phyloP scores from a whole-genome alignment of 352 stramenopile genomes.

The Globisporangium canariense region DNA sequence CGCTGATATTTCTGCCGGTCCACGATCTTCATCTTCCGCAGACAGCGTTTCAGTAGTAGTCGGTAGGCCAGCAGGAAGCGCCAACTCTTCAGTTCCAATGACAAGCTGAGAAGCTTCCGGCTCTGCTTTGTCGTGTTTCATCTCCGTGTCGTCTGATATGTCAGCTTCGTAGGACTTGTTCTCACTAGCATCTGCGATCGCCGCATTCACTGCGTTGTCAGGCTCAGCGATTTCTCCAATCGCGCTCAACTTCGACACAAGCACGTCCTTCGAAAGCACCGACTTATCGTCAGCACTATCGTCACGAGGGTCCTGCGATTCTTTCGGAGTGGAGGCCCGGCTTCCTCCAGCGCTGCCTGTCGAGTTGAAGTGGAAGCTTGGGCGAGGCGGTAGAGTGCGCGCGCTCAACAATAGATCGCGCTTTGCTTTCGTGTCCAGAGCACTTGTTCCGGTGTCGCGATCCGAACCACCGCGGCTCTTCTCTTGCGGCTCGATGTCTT shows the following conservation, averaged over 20 bases:
- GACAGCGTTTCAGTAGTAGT: background rate
- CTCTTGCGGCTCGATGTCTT: conserved; percentile 25
- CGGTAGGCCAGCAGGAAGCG: background rate
- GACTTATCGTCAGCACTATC: conserved; percentile 1
- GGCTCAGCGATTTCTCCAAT: background rate
- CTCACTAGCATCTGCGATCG: background rate
- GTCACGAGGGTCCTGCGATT: conserved; percentile 9
- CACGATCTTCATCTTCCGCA: background rate
- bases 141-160: background rate
- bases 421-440: conserved; percentile 22
- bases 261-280: conserved; percentile 1
- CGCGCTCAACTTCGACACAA: conserved; percentile 5
- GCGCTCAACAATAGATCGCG: conserved; percentile 19
- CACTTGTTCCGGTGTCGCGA: conserved; percentile 15
- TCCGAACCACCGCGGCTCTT: conserved; percentile 23
- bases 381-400: conserved; percentile 31
- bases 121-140: background rate
- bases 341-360: conserved; percentile 21
- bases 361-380: conserved; percentile 18
- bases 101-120: background rate
- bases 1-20: background rate
- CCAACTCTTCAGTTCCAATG: background rate
- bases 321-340: conserved; percentile 23
- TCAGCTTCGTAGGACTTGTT: background rate
- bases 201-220: background rate